Conservation (phyloP, 169 alveolate genomes). For the Plasmodium cynomolgi region DNA sequence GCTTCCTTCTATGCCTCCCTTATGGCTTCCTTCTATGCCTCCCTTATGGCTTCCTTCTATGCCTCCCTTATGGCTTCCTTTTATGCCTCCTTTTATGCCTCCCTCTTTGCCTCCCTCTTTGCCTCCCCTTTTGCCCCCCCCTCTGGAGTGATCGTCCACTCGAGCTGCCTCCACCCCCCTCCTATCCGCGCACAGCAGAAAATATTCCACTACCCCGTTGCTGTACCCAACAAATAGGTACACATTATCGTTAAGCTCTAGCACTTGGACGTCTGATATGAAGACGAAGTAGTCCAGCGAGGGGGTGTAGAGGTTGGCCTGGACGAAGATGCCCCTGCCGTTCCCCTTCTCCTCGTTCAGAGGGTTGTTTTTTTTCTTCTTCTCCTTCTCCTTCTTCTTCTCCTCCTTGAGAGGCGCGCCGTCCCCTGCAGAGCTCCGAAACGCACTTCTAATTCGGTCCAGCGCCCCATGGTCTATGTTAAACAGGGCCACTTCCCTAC, state of each 20-base stretch:
- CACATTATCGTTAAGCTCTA: slow-evolving; percentile 45
- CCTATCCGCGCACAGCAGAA: slow-evolving; percentile 19
- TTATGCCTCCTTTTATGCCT: neutral
- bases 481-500: slow-evolving; percentile 2
- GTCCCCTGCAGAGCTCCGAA: neutral
- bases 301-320: slow-evolving; percentile 12
- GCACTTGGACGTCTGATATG: slow-evolving; percentile 22
- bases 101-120: neutral
- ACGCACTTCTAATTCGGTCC: neutral
- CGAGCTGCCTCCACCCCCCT: neutral
- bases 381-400: neutral
- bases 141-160: neutral
- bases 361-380: neutral
- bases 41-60: neutral
- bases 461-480: slow-evolving; percentile 1
- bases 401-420: neutral
- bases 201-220: slow-evolving; percentile 48
- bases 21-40: neutral
- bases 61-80: neutral
- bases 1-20: neutral
- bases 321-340: neutral
- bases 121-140: neutral
- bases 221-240: slow-evolving; percentile 57
- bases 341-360: neutral
- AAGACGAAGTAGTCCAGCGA: neutral